A percentile compares a stretch with the other conserved stretches of the same genome.
phyloP scores from a whole-genome alignment of 257 asterid species.

The Leptodermis oblonga region DNA sequence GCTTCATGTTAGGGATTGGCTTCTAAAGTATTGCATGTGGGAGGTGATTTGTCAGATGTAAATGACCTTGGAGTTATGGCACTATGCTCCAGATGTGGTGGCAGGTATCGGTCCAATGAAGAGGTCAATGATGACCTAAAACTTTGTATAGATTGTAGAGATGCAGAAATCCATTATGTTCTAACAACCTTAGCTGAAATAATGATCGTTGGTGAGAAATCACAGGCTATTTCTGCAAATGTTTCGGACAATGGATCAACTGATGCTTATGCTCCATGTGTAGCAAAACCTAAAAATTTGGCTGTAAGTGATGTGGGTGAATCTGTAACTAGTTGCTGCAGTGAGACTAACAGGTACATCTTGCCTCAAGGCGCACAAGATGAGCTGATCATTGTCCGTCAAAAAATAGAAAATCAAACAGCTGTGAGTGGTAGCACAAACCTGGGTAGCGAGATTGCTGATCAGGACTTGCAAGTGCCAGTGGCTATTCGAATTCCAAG shows the following conservation, averaged over 20 bases:
- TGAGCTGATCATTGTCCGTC: constrained; percentile 15
- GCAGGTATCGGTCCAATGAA: constrained; percentile 32
- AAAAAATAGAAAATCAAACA: constrained; percentile 27
- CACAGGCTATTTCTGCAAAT: constrained; percentile 27
- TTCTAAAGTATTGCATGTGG: constrained; percentile 32
- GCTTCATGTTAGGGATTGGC: no score
- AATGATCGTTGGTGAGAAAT: constrained; percentile 23
- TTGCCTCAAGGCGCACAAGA: constrained; percentile 20
- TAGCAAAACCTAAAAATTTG: constrained; percentile 31
- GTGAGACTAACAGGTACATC: constrained; percentile 28
- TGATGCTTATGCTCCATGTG: constrained; percentile 31
- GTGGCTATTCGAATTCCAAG: constrained; percentile 30
- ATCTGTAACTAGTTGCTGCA: constrained; percentile 21
- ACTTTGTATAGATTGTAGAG: constrained; percentile 57
- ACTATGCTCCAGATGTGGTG: constrained; percentile 61
- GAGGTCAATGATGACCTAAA: constrained; percentile 41
- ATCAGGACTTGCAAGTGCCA: constrained; percentile 22
- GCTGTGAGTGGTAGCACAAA: constrained; percentile 7
- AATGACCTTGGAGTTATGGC: constrained; percentile 29
- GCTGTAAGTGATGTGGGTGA: constrained; percentile 30
- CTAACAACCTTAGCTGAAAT: constrained; percentile 17
- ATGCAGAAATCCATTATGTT: constrained; percentile 34
- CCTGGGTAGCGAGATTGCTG: constrained; percentile 21
- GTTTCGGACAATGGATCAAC: constrained; percentile 27
- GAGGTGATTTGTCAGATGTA: constrained; percentile 24